Evolutionary conservation across 2,329 filamentous ascomycete genomes (phyloP).

Genomic region (Xylariales sp.): DNA sequence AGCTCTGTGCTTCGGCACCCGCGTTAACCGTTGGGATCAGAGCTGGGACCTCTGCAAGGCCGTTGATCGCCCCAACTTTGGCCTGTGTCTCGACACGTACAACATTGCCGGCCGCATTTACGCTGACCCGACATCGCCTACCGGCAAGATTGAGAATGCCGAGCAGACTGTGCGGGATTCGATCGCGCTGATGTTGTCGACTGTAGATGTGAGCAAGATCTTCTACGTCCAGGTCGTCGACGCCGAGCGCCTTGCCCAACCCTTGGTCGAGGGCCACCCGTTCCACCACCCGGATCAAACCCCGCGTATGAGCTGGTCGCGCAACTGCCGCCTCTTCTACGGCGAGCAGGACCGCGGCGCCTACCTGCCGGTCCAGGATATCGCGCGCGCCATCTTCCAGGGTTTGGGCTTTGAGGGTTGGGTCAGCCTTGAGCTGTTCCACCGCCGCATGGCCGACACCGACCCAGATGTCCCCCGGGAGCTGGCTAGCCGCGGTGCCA

Average conservation of each 20-base stretch:
- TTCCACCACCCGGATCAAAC: slow-evolving; percentile 56
- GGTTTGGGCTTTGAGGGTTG: slow-evolving; percentile 64
- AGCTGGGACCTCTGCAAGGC: slow-evolving; percentile 63
- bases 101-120: slow-evolving; percentile 70
- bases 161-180: slow-evolving; percentile 51
- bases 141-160: slow-evolving; percentile 49
- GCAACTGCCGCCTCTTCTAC: slow-evolving; percentile 69
- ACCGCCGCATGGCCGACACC: slow-evolving; percentile 50
- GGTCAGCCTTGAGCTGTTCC: slow-evolving; percentile 70
- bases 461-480: slow-evolving; percentile 48
- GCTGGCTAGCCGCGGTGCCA: slow-evolving; percentile 23
- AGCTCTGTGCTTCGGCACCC: slow-evolving; percentile 67
- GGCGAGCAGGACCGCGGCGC: slow-evolving; percentile 60
- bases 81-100: slow-evolving; percentile 73
- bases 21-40: slow-evolving; percentile 66
- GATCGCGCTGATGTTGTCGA: slow-evolving; percentile 46
- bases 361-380: slow-evolving; percentile 62
- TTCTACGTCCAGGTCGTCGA: slow-evolving; percentile 78
- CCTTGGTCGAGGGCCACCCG: slow-evolving; percentile 52
- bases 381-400: slow-evolving; percentile 58
- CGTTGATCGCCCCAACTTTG: slow-evolving; percentile 68
- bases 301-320: slow-evolving; percentile 71
- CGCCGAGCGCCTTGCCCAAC: slow-evolving; percentile 56
- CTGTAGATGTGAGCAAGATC: slow-evolving; percentile 59
- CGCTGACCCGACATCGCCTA: slow-evolving; percentile 57